Conservation (phyloP, 495 filamentous ascomycete genomes). For the Aspergillus baeticus region DNA sequence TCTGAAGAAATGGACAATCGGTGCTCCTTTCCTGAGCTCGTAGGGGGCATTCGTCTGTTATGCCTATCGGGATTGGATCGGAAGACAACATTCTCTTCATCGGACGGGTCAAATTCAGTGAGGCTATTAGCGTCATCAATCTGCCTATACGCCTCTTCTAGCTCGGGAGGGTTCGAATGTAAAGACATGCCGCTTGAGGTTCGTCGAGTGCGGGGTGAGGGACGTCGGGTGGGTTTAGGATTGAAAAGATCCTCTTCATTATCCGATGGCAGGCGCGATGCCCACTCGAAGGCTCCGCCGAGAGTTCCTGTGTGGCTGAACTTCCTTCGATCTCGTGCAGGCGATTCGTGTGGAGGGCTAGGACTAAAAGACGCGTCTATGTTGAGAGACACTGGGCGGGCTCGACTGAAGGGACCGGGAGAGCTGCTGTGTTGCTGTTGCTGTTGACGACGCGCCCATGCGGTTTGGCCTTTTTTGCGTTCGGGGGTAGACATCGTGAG, state of each 20-base stretch:
- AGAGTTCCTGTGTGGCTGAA: conserved; percentile 38
- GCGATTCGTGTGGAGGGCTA: conserved; percentile 30
- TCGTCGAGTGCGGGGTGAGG: conserved; percentile 15
- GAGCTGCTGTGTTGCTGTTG: conserved; percentile 17
- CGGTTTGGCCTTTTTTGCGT: conserved; percentile 18
- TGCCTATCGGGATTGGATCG: conserved; percentile 16
- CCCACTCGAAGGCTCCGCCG: conserved; percentile 34
- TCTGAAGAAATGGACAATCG: conserved; percentile 24
- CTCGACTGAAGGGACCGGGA: conserved; percentile 41
- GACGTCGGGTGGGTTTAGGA: conserved; percentile 9
- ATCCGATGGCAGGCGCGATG: conserved; percentile 25
- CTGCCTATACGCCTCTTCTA: conserved; percentile 43
- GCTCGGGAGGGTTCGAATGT: conserved; percentile 41
- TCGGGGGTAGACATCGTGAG: conserved; percentile 27
- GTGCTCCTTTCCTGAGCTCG: conserved; percentile 17
- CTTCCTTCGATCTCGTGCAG: conserved; percentile 25
- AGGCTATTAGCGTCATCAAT: conserved; percentile 45
- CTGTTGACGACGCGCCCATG: conserved; percentile 29
- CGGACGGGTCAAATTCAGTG: conserved; percentile 29
- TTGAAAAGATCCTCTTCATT: conserved; percentile 21
- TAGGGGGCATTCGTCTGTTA: conserved; percentile 29
- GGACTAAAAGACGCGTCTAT: conserved; percentile 30
- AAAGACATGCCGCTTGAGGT: conserved; percentile 17
- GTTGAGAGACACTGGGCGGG: conserved; percentile 29
- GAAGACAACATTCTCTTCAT: conserved; percentile 26